These are phyloP conservation scores for Colletotrichum somersetense DNA, from an alignment of 2,329 filamentous ascomycete genomes.

Conservation along the genomic window DNA sequence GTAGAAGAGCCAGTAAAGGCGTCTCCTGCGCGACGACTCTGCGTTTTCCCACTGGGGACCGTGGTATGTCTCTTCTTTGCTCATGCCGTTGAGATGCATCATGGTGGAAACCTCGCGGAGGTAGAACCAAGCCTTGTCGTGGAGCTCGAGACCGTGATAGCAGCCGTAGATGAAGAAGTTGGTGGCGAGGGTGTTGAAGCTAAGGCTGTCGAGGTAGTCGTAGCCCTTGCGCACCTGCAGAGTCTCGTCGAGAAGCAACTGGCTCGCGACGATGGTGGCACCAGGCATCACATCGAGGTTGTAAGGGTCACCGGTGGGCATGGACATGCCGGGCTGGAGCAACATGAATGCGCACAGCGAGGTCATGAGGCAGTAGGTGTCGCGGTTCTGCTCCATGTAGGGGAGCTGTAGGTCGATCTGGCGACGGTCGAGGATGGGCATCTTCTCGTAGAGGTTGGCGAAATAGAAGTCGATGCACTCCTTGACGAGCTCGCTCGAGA, in stretches of 20 bases:
- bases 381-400: constrained; percentile 72
- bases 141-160: constrained; percentile 77
- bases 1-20: constrained; percentile 80
- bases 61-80: constrained; percentile 72
- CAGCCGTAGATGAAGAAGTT: constrained; percentile 84
- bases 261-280: constrained; percentile 72
- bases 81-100: constrained; percentile 70
- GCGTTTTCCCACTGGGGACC: constrained; percentile 63
- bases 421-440: constrained; percentile 72
- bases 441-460: constrained; percentile 72
- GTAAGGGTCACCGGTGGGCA: constrained; percentile 69
- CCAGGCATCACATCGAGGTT: constrained; percentile 69
- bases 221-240: constrained; percentile 73
- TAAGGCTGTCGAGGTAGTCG: constrained; percentile 70
- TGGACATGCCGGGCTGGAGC: constrained; percentile 75
- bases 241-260: constrained; percentile 76
- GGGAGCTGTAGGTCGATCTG: constrained; percentile 69
- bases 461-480: constrained; percentile 78
- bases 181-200: constrained; percentile 72
- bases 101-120: constrained; percentile 82
- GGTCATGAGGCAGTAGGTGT: constrained; percentile 74
- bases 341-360: constrained; percentile 77
- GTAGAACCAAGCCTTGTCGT: constrained; percentile 84
- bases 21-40: constrained; percentile 73
- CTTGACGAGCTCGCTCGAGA: constrained; percentile 73